Base-by-base conservation (phyloP, 768 basidiomycete genomes). In the Tylopilus plumbeoviolaceoides region DNA sequence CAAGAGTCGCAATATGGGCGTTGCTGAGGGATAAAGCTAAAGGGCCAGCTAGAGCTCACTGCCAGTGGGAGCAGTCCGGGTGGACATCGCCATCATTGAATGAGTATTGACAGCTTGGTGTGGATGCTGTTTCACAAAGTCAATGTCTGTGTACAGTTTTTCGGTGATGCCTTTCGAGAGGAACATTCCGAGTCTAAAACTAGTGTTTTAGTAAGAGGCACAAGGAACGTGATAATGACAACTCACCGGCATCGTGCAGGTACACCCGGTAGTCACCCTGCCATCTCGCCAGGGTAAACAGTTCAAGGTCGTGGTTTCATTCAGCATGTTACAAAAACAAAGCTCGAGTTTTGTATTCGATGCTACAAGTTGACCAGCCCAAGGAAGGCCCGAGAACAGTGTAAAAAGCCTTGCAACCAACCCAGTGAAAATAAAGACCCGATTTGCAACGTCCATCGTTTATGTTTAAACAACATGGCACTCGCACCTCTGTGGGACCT, bases 291-390 rank as follows among this genome's bases (percentile, higher is more conserved):
- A 15, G 0, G 8, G 15, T 8, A 21, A 40, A 48, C 2, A 18
- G 12, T 28, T 10, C 7, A 41, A 46, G 5, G 47, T 23, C 15
- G 20, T 39, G 3, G 21, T 50, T 48, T 51, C 39, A 49, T 28
- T 20, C 12, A 33, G 5, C 31, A 42, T 52, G 45, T 44, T 57
- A 59, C 59, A 59, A 52, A 23, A 46, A 23, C n/a, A n/a, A 23
- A 39, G 15, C 46, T 36, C 50, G 38, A 27, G 47, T 40, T 41
- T 38, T 30, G 48, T 54, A 51, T 30, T 36, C 43, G 31, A 41
- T 54, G 23, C 51, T 45, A 46, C 43, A 44, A 28, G 41, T 31
- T 20, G 30, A 45, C 63, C 52, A 64, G 42, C 59, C 58, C 53
- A 60, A 45, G 58, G 33, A 41, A 50, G 18, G 8, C 54, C 39